These are phyloP conservation scores for Pestalotiopsis sp. DNA, from an alignment of 2,329 filamentous ascomycete genomes.

Conservation along the genomic window DNA sequence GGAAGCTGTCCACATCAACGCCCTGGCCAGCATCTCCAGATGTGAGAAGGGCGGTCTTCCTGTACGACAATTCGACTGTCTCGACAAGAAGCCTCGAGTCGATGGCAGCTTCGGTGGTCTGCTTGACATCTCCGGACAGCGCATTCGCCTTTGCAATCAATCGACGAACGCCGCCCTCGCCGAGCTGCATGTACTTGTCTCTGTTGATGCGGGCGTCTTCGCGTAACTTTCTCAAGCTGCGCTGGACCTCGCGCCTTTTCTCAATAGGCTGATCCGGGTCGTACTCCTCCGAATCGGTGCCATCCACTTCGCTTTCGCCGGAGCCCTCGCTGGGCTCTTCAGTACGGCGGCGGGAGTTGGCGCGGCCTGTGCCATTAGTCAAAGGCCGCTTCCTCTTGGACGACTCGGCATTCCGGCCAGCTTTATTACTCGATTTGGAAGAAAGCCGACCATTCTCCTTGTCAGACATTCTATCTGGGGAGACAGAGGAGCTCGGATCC, in stretches of 20 bases:
- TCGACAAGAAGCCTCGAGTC: conserved; percentile 86
- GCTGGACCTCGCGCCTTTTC: conserved; percentile 72
- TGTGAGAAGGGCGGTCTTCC: conserved; percentile 74
- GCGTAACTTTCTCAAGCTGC: conserved; percentile 68
- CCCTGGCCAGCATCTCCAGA: conserved; percentile 74
- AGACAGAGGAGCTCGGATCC: conserved; percentile 2
- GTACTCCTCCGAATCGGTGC: conserved; percentile 53
- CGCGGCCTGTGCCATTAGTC: conserved; percentile 30
- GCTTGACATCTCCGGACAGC: conserved; percentile 71
- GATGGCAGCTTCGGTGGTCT: conserved; percentile 87
- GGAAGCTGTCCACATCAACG: conserved; percentile 87
- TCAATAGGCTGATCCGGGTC: conserved; percentile 82
- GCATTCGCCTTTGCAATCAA: conserved; percentile 69
- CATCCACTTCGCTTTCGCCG: conserved; percentile 15
- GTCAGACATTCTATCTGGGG: conserved; percentile 11
- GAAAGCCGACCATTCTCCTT: conserved; percentile 16
- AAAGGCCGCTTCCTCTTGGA: conserved; percentile 33
- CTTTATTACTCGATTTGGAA: conserved; percentile 33
- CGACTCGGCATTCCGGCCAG: conserved; percentile 22
- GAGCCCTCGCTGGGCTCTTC: conserved; percentile 25
- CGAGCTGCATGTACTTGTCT: conserved; percentile 69
- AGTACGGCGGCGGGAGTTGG: conserved; percentile 31
- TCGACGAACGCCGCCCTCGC: conserved; percentile 66
- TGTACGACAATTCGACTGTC: conserved; percentile 78
- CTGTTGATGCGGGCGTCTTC: conserved; percentile 65